Evolutionary conservation across 257 asterid genomes (phyloP).

Genomic region (Capsicum rhomboideum): DNA sequence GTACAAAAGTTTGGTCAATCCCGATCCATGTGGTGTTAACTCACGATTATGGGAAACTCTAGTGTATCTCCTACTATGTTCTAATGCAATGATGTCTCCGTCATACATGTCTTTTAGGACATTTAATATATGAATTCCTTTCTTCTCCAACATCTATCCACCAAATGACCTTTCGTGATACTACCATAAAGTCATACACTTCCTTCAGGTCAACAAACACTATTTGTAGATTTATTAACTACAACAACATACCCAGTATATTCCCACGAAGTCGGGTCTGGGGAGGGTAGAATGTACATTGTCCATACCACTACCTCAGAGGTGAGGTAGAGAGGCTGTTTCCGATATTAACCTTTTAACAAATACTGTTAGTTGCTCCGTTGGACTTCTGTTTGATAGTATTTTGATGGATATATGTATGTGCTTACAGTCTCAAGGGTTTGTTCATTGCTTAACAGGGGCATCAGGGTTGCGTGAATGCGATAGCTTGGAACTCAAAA

Average conservation of each 20-base stretch:
- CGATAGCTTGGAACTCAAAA: constrained; percentile 85
- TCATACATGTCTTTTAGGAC: neutral
- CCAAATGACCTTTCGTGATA: neutral
- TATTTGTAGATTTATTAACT: neutral
- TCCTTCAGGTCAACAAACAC: neutral
- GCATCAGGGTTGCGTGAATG: constrained; percentile 89
- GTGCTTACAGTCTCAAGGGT: constrained; percentile 6
- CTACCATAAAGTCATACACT: neutral
- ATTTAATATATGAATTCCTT: neutral
- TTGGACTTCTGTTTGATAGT: neutral
- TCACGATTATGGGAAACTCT: neutral
- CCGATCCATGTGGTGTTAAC: neutral
- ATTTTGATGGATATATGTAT: neutral
- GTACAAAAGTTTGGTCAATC: neutral
- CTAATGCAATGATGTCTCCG: neutral
- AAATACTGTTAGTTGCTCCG: neutral
- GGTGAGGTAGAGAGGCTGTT: too few species aligned
- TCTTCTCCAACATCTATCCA: neutral
- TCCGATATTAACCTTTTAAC: neutral
- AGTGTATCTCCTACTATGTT: neutral
- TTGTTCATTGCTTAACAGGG: constrained; percentile 46
- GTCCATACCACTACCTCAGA: too few species aligned
- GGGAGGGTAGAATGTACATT: too few species aligned
- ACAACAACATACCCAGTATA: too few species aligned
- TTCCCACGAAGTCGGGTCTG: too few species aligned